Evolutionary conservation across 768 basidiomycete species (phyloP).

Genomic region (Lactarius tabidus): DNA sequence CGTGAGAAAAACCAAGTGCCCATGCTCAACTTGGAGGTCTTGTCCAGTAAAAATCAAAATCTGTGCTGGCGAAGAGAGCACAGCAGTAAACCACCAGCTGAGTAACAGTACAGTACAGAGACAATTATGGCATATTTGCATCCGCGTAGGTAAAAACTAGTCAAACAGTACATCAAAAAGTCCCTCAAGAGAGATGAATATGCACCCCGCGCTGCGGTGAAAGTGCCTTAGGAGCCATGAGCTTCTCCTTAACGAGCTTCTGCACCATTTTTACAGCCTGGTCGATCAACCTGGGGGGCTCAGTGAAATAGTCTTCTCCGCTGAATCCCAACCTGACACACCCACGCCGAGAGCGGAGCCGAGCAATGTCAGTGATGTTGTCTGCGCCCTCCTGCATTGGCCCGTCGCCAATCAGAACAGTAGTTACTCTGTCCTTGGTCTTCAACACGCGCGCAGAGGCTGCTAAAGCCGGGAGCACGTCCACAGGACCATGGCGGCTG

Average conservation of each 20-base stretch:
- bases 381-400: conserved; percentile 5
- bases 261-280: conserved; percentile 17
- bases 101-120: neutral
- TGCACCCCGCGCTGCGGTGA: neutral
- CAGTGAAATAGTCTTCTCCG: conserved; percentile 17
- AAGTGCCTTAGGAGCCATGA: neutral
- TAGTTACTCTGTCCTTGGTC: conserved; percentile 2
- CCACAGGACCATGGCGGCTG: conserved; percentile 1
- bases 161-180: neutral
- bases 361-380: conserved; percentile 13
- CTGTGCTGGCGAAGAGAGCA: too few species aligned
- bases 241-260: conserved; percentile 9
- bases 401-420: conserved; percentile 17
- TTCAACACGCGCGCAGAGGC: conserved; percentile 16
- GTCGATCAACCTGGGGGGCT: conserved; percentile 7
- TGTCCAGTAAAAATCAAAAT: too few species aligned
- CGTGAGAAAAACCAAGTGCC: neutral
- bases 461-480: conserved; percentile 17
- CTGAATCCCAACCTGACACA: conserved; percentile 23
- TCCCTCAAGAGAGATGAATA: neutral
- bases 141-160: neutral
- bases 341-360: conserved; percentile 19
- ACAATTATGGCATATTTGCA: neutral
- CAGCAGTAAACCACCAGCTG: too few species aligned
- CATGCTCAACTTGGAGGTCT: too few species aligned